Conservation (phyloP, 352 stramenopile genomes). For the Phytophthora fragariaefolia region DNA sequence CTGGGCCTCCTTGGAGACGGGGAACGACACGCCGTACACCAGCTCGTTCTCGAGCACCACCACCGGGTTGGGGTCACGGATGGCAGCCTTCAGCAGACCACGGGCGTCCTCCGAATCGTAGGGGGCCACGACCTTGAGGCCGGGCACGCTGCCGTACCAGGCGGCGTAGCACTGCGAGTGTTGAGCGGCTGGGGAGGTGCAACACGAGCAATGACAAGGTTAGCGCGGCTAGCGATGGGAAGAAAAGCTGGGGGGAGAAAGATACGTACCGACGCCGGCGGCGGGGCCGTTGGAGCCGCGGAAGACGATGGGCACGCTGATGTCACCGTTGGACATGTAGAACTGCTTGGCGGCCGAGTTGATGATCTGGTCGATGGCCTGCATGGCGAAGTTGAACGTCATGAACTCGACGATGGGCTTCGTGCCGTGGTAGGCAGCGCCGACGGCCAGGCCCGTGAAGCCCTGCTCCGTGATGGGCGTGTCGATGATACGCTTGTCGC, state of each 20-base stretch:
- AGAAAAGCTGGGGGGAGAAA: constrained; percentile 2
- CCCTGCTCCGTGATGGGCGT: constrained; percentile 99
- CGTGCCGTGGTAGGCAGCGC: constrained; percentile 96
- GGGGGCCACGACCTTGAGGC: constrained; percentile 98
- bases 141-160: constrained; percentile 98
- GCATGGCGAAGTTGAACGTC: constrained; percentile 99
- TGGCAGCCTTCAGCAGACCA: constrained; percentile 99
- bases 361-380: constrained; percentile 99
- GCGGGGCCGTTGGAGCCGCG: constrained; percentile 98
- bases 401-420: constrained; percentile 99
- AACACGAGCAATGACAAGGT: neutral
- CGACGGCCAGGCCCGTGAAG: constrained; percentile 94
- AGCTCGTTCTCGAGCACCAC: constrained; percentile 99
- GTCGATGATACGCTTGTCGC: constrained; percentile 99
- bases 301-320: constrained; percentile 99
- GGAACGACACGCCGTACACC: constrained; percentile 98
- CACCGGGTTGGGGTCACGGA: constrained; percentile 99
- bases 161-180: constrained; percentile 99
- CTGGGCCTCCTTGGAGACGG: constrained; percentile 97
- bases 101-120: constrained; percentile 98
- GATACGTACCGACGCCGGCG: constrained; percentile 92
- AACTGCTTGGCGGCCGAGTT: constrained; percentile 99
- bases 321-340: constrained; percentile 99
- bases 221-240: neutral
- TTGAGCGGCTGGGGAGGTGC: constrained; percentile 86